Evolutionary conservation across 2,329 filamentous ascomycete genomes (phyloP).

Genomic region (Neofusicoccum ribis): DNA sequence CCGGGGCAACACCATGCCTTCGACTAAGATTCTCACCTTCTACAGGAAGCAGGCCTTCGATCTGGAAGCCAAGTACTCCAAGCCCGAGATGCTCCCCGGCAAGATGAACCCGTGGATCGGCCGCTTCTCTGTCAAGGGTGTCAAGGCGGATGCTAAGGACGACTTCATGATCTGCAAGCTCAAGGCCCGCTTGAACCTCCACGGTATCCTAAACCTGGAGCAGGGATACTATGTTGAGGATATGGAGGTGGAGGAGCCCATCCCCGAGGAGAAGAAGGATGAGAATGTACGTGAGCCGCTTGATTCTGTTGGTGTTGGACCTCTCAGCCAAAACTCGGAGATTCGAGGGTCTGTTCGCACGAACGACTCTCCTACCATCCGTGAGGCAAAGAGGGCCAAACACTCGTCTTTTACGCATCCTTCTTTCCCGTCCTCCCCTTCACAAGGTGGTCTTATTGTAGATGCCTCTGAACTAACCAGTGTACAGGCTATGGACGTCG

Average conservation of each 20-base stretch:
- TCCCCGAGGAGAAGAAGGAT: slow-evolving; percentile 64
- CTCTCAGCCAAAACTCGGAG: slow-evolving; percentile 22
- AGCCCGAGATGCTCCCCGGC: slow-evolving; percentile 82
- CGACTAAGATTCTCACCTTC: slow-evolving; percentile 98
- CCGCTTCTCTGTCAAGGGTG: slow-evolving; percentile 95
- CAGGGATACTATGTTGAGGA: slow-evolving; percentile 98
- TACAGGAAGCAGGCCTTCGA: slow-evolving; percentile 98
- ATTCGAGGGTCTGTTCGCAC: slow-evolving; percentile 5
- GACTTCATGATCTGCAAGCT: slow-evolving; percentile 99
- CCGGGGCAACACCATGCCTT: slow-evolving; percentile 94
- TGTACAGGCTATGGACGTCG: slow-evolving; percentile 41
- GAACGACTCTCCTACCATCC: slow-evolving; percentile 23
- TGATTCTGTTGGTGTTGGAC: slow-evolving; percentile 25
- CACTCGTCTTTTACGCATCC: slow-evolving; percentile 13
- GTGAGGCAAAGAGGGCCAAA: slow-evolving; percentile 36
- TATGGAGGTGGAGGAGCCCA: slow-evolving; percentile 91
- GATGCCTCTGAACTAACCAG: background rate
- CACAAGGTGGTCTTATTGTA: slow-evolving; percentile 25
- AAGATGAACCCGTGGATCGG: slow-evolving; percentile 95
- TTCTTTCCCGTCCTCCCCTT: background rate
- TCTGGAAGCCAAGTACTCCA: slow-evolving; percentile 89
- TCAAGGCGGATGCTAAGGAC: slow-evolving; percentile 88
- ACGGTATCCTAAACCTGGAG: slow-evolving; percentile 95
- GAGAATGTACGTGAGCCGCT: slow-evolving; percentile 43
- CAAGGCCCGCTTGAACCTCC: slow-evolving; percentile 93